A percentile compares a stretch with the other conserved stretches of the same genome.
These are phyloP conservation scores for Beta macrorhiza DNA, from an alignment of 179 eudicot species.

Conservation along the genomic window DNA sequence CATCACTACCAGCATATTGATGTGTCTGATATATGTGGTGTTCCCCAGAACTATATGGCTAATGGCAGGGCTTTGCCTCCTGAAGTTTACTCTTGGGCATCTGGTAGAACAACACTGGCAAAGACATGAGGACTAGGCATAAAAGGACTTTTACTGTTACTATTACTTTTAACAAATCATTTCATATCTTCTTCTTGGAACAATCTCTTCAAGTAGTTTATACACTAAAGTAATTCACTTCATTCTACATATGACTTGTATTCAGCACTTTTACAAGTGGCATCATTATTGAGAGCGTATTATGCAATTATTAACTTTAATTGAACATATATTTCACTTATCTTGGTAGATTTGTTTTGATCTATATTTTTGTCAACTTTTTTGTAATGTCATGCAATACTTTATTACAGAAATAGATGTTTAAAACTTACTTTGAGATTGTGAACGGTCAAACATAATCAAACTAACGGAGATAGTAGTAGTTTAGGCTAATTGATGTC, in stretches of 20 bases:
- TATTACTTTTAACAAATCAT: slow-evolving; percentile 9
- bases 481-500: no score
- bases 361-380: no score
- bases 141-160: neutral
- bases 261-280: neutral
- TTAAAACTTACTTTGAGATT: no score
- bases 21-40: slow-evolving; percentile 34
- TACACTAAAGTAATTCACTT: slow-evolving; percentile 3
- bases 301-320: neutral
- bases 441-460: no score
- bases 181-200: slow-evolving; percentile 26
- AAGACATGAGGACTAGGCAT: slow-evolving; percentile 28
- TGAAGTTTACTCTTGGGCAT: slow-evolving; percentile 43
- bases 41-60: slow-evolving; percentile 34
- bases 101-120: slow-evolving; percentile 35
- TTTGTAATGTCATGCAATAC: no score
- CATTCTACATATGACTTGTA: neutral
- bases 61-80: slow-evolving; percentile 39
- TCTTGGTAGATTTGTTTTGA: no score
- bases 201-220: slow-evolving; percentile 20
- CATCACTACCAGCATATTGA: slow-evolving; percentile 39
- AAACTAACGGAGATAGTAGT: no score
- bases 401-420: no score
- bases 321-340: no score
- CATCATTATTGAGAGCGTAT: neutral